Conservation (phyloP, 352 stramenopile species). For the Blastocystis sp. region DNA sequence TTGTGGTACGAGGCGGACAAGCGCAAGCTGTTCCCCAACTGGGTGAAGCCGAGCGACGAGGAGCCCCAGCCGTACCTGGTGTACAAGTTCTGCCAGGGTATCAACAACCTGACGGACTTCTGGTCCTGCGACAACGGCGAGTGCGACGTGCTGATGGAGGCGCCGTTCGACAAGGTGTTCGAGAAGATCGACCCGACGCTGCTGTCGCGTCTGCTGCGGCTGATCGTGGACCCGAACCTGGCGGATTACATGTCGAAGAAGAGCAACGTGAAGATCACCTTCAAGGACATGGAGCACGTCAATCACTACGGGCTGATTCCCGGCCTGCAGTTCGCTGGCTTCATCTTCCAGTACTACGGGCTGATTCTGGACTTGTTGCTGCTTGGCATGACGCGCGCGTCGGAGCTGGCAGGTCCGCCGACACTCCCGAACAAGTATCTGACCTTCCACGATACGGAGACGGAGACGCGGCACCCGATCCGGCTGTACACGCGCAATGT, state of each 20-base stretch:
- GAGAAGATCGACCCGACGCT: slow-evolving; percentile 99
- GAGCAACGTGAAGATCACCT: slow-evolving; percentile 94
- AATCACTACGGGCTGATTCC: slow-evolving; percentile 98
- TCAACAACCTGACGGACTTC: slow-evolving; percentile 98
- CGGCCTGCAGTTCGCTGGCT: slow-evolving; percentile 92
- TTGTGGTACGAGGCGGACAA: slow-evolving; percentile 99
- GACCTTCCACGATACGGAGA: slow-evolving; percentile 93
- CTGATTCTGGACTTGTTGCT: slow-evolving; percentile 95
- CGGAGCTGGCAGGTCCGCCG: slow-evolving; percentile 92
- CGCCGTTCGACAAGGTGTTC: slow-evolving; percentile 97
- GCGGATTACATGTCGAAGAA: slow-evolving; percentile 99
- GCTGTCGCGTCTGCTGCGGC: slow-evolving; percentile 91
- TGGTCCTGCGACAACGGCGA: slow-evolving; percentile 96
- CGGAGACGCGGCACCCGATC: slow-evolving; percentile 95
- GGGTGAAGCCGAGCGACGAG: slow-evolving; percentile 98
- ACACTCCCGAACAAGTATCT: slow-evolving; percentile 97
- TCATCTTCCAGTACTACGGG: slow-evolving; percentile 98
- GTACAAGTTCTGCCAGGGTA: slow-evolving; percentile 99
- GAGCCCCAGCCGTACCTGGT: slow-evolving; percentile 95
- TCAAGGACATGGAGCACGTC: slow-evolving; percentile 99
- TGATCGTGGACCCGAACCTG: slow-evolving; percentile 99
- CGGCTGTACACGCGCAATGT: slow-evolving; percentile 98
- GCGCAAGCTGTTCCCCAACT: slow-evolving; percentile 97
- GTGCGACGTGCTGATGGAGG: slow-evolving; percentile 96
- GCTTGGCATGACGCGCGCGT: slow-evolving; percentile 92